Base-by-base conservation (phyloP, 2,329 filamentous ascomycete genomes). In the Colletotrichum endophyticum region DNA sequence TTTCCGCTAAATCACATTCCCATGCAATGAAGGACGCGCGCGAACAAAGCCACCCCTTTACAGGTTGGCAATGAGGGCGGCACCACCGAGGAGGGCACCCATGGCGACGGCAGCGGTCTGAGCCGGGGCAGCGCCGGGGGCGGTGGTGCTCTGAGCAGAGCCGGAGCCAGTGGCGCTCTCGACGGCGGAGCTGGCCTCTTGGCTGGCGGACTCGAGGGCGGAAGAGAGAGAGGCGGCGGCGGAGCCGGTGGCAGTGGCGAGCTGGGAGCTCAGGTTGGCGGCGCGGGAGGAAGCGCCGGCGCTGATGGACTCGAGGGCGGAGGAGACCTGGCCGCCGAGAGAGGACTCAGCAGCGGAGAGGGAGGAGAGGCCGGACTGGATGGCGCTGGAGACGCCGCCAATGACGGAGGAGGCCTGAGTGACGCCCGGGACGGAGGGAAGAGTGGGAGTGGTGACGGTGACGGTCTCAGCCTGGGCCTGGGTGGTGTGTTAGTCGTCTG, bases 41-140 rank as follows among this genome's bases (percentile, higher is more conserved):
- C 36, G 30, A 34, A 56, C 34, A 16, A 27, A 15, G 13, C 28
- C 13, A n/a, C 32, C 59, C 27, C 61, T 79, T 84, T 87, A 89
- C 80, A 89, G 73, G 83, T 88, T 88, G 80, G 81, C 84, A 64
- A 88, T 78, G 67, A 88, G 73, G 67, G 86, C 88, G 5, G 86
- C 87, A 79, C 87, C 88, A 28, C 87, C 88, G 66, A 89, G 81
- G 74, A 89, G 82, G 28, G 87, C 88, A 36, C 87, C 87, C 63
- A 89, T 81, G 25, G 85, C 87, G 57, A 89, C 78, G 32, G 84
- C 87, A 32, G 83, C 88, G 19, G 87, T 88, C 77, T 84, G 84
- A 72, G 81, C 79, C 62, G 84, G 81, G 64, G 81, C 83, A 8
- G 84, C 69, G 32, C 78, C 79, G 22, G 79, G 77, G 19, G 68